These are phyloP conservation scores for Datisca glomerata DNA, from an alignment of 306 rosid genomes.

Conservation along the genomic window DNA sequence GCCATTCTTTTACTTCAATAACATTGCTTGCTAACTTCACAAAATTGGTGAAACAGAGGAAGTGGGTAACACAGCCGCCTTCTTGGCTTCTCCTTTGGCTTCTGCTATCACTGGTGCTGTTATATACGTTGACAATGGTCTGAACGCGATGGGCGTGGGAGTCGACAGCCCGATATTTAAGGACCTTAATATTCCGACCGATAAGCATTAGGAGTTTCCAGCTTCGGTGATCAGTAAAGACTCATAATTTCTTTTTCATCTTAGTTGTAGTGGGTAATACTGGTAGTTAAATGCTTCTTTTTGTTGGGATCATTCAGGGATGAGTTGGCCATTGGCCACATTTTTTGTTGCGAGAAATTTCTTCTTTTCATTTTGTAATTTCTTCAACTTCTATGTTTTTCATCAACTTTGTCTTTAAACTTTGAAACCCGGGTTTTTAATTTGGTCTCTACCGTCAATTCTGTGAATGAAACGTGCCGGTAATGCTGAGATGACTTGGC, in stretches of 20 bases:
- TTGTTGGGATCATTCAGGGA: not conserved
- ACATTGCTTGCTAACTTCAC: no score
- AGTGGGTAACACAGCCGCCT: constrained; percentile 78
- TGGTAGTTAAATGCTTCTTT: no score
- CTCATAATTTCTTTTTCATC: no score
- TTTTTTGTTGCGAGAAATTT: not conserved
- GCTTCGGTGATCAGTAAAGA: no score
- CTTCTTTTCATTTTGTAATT: not conserved
- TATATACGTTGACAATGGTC: constrained; percentile 75
- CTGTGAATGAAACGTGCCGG: no score
- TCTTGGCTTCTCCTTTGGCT: constrained; percentile 74
- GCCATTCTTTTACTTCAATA: no score
- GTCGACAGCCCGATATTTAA: constrained; percentile 48
- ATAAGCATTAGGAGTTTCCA: constrained; percentile 14
- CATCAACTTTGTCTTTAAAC: no score
- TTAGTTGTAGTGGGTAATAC: no score
- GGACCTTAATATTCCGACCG: constrained; percentile 30
- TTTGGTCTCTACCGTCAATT: no score
- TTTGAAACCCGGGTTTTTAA: no score
- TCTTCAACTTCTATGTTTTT: no score
- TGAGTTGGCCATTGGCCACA: not conserved
- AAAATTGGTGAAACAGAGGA: constrained; percentile 48
- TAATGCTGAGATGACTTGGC: no score
- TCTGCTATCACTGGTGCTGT: constrained; percentile 81
- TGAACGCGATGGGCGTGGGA: constrained; percentile 88